Percentiles rank a stretch among this genome's conserved stretches.
phyloP scores from a whole-genome alignment of 2,329 filamentous ascomycete species.

The Diaporthe sp. region DNA sequence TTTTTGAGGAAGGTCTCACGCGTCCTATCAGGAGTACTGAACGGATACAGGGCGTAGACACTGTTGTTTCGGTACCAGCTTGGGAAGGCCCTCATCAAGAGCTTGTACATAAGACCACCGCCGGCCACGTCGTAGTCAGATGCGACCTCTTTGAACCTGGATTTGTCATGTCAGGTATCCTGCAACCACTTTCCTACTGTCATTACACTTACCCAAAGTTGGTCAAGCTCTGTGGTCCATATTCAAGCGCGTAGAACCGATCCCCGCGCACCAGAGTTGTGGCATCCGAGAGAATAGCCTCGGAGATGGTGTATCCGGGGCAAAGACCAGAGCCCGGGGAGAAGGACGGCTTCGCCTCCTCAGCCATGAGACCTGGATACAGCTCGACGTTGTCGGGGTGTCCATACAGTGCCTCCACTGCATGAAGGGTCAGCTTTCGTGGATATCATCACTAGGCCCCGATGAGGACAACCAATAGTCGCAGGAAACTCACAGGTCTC shows the following conservation, averaged over 20 bases:
- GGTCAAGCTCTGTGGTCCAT: conserved; percentile 8
- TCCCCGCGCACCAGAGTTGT: conserved; percentile 2
- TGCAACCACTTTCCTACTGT: background rate
- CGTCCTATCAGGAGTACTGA: background rate
- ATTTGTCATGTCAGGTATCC: background rate
- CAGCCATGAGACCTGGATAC: background rate
- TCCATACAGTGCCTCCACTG: conserved; percentile 3
- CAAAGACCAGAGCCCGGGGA: background rate
- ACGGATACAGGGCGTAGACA: background rate
- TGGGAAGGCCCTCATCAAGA: conserved; percentile 1
- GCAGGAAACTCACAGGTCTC: background rate
- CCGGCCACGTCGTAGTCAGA: conserved; percentile 2
- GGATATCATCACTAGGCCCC: too few relatives aligned
- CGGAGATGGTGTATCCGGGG: conserved; percentile 5
- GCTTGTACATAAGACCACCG: background rate
- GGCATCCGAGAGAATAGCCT: background rate
- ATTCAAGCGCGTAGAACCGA: conserved; percentile 3
- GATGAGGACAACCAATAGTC: too few relatives aligned
- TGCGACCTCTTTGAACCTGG: conserved; percentile 3
- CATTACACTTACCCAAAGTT: background rate
- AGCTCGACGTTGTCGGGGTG: conserved; percentile 2
- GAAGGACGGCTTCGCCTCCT: background rate
- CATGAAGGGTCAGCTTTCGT: background rate
- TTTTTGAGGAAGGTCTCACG: background rate
- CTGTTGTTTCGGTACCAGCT: conserved; percentile 5